Evolutionary conservation across 1,139 yeast species (phyloP).

Genomic region (Suhomyces atakaporum): DNA sequence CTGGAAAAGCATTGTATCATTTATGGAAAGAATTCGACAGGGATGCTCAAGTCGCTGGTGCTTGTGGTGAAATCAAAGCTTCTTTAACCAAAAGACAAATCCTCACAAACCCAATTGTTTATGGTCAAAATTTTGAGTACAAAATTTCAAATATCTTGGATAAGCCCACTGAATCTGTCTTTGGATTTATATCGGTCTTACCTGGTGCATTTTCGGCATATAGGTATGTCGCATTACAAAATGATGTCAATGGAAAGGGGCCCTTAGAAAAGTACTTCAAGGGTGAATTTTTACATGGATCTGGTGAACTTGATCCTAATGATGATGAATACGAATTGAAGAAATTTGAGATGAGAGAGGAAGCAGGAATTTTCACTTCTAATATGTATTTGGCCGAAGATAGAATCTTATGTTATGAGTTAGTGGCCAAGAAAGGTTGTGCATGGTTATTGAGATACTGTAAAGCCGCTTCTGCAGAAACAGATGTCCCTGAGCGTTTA

Average conservation of each 20-base stretch:
- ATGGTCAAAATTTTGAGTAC: constrained; percentile 51
- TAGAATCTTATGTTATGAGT: constrained; percentile 50
- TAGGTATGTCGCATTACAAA: constrained; percentile 43
- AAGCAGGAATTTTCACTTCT: constrained; percentile 52
- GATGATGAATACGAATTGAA: constrained; percentile 50
- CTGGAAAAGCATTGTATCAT: constrained; percentile 48
- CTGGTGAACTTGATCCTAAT: constrained; percentile 47
- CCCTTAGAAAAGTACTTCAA: constrained; percentile 52
- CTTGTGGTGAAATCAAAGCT: constrained; percentile 54
- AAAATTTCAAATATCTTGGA: constrained; percentile 49
- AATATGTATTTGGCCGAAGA: constrained; percentile 56
- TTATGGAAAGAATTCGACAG: constrained; percentile 52
- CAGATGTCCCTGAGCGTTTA: constrained; percentile 50
- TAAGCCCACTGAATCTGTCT: constrained; percentile 49
- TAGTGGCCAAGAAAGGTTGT: constrained; percentile 48
- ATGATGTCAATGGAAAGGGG: constrained; percentile 46
- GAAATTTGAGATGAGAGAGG: constrained; percentile 41
- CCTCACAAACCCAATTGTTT: constrained; percentile 47
- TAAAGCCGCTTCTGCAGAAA: constrained; percentile 49
- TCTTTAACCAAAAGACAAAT: constrained; percentile 41
- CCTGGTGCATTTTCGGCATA: constrained; percentile 53
- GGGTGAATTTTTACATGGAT: constrained; percentile 50
- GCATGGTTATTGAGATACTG: constrained; percentile 50
- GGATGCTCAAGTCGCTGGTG: constrained; percentile 52
- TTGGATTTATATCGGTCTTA: constrained; percentile 49